Evolutionary conservation across 2,329 filamentous ascomycete genomes (phyloP), one percentile per base, ranked within the genome.

Genomic region (Xylariaceae sp.): DNA sequence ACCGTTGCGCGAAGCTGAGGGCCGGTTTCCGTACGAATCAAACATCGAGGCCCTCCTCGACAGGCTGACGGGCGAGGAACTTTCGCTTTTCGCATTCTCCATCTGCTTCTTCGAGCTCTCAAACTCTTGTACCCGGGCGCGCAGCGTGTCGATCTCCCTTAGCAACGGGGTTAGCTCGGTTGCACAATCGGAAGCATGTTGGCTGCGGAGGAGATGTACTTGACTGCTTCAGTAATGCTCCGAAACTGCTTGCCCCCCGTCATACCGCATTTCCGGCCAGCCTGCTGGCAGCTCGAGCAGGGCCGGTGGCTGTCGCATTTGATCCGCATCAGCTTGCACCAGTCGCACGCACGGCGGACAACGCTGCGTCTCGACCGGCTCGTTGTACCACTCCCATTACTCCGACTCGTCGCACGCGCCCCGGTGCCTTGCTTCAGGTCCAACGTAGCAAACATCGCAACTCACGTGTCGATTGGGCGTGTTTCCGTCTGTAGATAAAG

Each of bases 261-360:
- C 19, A 49, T 57, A 16, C 36, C 40, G 41, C 53, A 57, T 19
- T 51, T 34, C 7, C 57, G 42, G 34, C 43, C 45, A 5, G 49
- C 47, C 19, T 55, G 26, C 18, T 41, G 34, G 46, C 57, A 60
- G 45, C 53, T 57, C n/a, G 45, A 57, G 39, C 57, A 60, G n/a
- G 57, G 57, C 19, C 46, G 37, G 41, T 55, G 22, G 29, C 47
- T 53, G 29, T 60, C 55, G 37, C 57, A 60, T 29, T 55, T 55
- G 47, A 60, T 55, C 16, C 55, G 57, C 26, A 55, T 52, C 30
- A 57, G 37, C 44, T 57, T 57, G 44, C 57, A 60, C 42, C 45
- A 51, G 44, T 60, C 47, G 49, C 55, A 60, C 13, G 57, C 55
- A 8, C 52, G 49, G 6, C 52, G 49, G 4, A 57, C 57, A 16